Evolutionary conservation across 805 yeast genomes (phyloP).

Genomic region (Candida ovalis): DNA sequence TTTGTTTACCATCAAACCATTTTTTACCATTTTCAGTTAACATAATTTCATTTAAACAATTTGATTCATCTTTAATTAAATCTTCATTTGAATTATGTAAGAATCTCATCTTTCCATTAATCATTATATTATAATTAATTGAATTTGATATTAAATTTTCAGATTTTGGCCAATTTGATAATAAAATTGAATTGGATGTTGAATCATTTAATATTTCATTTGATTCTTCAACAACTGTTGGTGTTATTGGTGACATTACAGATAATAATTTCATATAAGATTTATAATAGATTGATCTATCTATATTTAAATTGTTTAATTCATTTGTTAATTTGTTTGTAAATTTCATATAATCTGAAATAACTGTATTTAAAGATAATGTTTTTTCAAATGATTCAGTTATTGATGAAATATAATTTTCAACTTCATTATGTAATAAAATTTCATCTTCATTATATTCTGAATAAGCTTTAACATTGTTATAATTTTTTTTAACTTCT

Average conservation of each 20-base stretch:
- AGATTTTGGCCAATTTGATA: constrained; percentile 61
- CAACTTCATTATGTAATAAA: constrained; percentile 54
- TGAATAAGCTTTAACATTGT: constrained; percentile 15
- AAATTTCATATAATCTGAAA: constrained; percentile 86
- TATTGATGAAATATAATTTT: constrained; percentile 43
- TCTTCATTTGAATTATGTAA: constrained; percentile 32
- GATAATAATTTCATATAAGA: constrained; percentile 52
- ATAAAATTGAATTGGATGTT: constrained; percentile 41
- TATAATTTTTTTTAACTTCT: background rate
- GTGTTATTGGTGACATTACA: constrained; percentile 77
- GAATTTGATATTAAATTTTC: constrained; percentile 36
- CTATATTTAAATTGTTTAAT: constrained; percentile 34
- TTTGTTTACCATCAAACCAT: constrained; percentile 37
- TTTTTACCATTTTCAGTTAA: constrained; percentile 35
- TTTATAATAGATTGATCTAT: constrained; percentile 41
- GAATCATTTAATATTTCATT: constrained; percentile 48
- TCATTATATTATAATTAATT: constrained; percentile 52
- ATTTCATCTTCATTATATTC: constrained; percentile 42
- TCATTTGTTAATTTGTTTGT: constrained; percentile 49
- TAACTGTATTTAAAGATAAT: constrained; percentile 73
- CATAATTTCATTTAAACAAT: constrained; percentile 35
- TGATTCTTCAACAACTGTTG: constrained; percentile 78
- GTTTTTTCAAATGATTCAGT: constrained; percentile 56
- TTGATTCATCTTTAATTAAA: constrained; percentile 34
- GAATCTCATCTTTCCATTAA: constrained; percentile 69